phyloP scores from a whole-genome alignment of 1,284 basidiomycete species.

The Melampsora larici-populina region DNA sequence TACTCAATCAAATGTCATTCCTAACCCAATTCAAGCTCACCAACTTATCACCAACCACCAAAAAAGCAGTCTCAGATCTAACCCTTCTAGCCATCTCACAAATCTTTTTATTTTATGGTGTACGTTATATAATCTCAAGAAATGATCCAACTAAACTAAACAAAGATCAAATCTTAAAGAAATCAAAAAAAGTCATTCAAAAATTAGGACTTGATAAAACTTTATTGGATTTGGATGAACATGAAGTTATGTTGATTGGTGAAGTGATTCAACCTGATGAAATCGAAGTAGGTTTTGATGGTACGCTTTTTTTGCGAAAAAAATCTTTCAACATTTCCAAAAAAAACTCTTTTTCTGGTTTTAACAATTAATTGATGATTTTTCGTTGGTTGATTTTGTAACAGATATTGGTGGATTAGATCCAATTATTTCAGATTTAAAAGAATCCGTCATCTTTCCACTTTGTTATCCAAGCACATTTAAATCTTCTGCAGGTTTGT shows the following conservation, averaged over 20 bases:
- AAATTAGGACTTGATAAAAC: constrained; percentile 23
- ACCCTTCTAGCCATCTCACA: constrained; percentile 38
- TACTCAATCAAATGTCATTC: constrained; percentile 12
- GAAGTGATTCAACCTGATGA: constrained; percentile 40
- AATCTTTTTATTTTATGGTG: constrained; percentile 42
- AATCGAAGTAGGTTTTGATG: constrained; percentile 40
- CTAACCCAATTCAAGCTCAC: constrained; percentile 20
- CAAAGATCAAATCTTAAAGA: constrained; percentile 31
- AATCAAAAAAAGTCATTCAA: constrained; percentile 37
- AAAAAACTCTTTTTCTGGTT: no score
- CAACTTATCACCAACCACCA: constrained; percentile 35
- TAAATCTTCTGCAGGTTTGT: constrained; percentile 63
- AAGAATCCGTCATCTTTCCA: constrained; percentile 95
- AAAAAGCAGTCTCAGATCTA: constrained; percentile 38
- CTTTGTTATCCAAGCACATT: constrained; percentile 90
- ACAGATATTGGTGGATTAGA: constrained; percentile 83
- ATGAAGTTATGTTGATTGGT: constrained; percentile 37
- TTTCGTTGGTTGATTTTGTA: not conserved
- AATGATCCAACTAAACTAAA: constrained; percentile 25
- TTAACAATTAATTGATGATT: no score
- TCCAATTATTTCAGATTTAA: constrained; percentile 79
- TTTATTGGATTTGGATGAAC: constrained; percentile 27
- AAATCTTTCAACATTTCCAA: not conserved
- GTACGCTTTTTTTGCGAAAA: constrained; percentile 16
- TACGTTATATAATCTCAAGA: constrained; percentile 29